A percentile compares a stretch with the other conserved stretches of the same genome.
Evolutionary conservation across 129 eudicot genomes (phyloP).

Genomic region (Artemisia tridentata): DNA sequence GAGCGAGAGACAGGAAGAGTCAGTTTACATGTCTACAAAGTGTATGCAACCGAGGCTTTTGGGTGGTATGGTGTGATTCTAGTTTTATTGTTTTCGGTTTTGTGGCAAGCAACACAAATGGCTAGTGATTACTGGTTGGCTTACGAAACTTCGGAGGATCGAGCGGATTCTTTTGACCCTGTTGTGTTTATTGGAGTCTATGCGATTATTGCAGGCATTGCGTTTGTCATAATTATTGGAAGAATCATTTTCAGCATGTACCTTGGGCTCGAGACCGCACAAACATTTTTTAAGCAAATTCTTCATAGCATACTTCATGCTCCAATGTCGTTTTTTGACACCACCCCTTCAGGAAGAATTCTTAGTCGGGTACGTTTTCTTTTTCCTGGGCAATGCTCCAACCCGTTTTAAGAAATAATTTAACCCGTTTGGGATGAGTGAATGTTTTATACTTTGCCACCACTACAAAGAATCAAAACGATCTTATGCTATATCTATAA

Average conservation of each 20-base stretch:
- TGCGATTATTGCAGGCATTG: conserved; percentile 36
- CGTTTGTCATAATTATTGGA: conserved; percentile 31
- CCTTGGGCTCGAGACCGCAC: conserved; percentile 60
- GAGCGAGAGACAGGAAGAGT: conserved; percentile 70
- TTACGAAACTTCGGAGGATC: conserved; percentile 51
- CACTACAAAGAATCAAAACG: no score
- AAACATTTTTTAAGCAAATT: conserved; percentile 53
- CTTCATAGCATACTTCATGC: conserved; percentile 59
- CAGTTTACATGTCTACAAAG: conserved; percentile 47
- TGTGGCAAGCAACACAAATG: conserved; percentile 58
- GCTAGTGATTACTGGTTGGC: conserved; percentile 73
- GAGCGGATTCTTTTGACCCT: conserved; percentile 34
- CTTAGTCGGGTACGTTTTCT: conserved; percentile 53
- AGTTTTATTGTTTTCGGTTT: conserved; percentile 36
- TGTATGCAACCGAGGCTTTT: conserved; percentile 56
- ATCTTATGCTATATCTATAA: conserved; percentile 14
- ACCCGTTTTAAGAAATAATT: no score
- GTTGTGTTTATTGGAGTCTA: conserved; percentile 48
- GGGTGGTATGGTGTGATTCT: conserved; percentile 65
- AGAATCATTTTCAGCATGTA: conserved; percentile 37
- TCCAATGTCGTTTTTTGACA: conserved; percentile 84
- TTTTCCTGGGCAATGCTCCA: not conserved
- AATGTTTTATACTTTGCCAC: not conserved
- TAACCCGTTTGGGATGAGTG: no score
- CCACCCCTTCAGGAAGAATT: conserved; percentile 81